A percentile compares a stretch with the other conserved stretches of the same genome.
Evolutionary conservation across 2,329 filamentous ascomycete species (phyloP).

Genomic region (Xylogone sp.): DNA sequence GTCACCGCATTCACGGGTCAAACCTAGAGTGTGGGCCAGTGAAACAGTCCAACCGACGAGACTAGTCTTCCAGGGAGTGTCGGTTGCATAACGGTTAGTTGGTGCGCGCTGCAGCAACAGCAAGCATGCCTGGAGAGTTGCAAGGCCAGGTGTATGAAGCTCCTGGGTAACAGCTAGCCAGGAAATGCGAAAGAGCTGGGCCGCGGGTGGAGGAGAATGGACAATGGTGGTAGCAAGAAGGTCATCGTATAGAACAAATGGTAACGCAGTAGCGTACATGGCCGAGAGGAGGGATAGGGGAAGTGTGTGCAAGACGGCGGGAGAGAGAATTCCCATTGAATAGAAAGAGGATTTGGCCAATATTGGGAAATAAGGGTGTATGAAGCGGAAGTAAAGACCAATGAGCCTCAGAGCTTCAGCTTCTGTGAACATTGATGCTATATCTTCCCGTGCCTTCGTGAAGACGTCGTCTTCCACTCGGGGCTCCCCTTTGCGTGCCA

Average conservation of each 20-base stretch:
- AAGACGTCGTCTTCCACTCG: conserved; percentile 24
- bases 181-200: conserved; percentile 27
- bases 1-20: conserved; percentile 26
- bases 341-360: conserved; percentile 32
- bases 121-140: conserved; percentile 30
- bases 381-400: conserved; percentile 36
- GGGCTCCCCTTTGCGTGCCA: conserved; percentile 26
- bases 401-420: conserved; percentile 34
- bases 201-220: conserved; percentile 24
- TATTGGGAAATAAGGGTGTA: conserved; percentile 41
- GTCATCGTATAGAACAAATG: conserved; percentile 40
- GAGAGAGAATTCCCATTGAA: conserved; percentile 18
- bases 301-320: conserved; percentile 28
- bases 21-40: conserved; percentile 28
- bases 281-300: conserved; percentile 35
- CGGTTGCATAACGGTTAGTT: conserved; percentile 28
- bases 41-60: conserved; percentile 29
- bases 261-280: conserved; percentile 39
- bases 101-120: conserved; percentile 29
- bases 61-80: conserved; percentile 30
- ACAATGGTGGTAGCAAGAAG: conserved; percentile 27
- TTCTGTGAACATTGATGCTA: conserved; percentile 24
- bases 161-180: conserved; percentile 29
- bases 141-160: conserved; percentile 28
- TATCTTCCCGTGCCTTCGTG: conserved; percentile 19